Conservation (phyloP, 495 filamentous ascomycete genomes). For the Daldinia concentrica region DNA sequence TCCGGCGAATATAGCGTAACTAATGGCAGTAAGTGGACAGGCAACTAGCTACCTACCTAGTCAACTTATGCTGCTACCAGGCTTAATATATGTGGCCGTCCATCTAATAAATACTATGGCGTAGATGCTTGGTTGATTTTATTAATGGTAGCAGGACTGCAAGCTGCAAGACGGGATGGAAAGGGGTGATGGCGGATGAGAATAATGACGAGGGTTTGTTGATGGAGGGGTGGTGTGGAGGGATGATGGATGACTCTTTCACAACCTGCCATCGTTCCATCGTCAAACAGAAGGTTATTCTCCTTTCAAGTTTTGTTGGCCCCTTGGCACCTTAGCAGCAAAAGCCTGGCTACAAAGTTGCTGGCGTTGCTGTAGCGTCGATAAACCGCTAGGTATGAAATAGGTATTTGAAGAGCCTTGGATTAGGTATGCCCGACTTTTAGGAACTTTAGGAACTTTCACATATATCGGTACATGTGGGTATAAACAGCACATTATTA, state of each 20-base stretch:
- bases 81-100: conserved; percentile 22
- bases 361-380: background rate
- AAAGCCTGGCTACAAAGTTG: background rate
- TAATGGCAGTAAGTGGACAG: background rate
- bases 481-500: too few relatives aligned
- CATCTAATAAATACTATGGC: conserved; percentile 20
- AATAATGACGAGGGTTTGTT: conserved; percentile 9
- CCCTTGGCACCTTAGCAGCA: conserved; percentile 13
- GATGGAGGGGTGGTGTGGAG: conserved; percentile 9
- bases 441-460: too few relatives aligned
- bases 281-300: conserved; percentile 17
- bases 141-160: conserved; percentile 11
- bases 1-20: background rate
- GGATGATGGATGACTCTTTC: conserved; percentile 30
- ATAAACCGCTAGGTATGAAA: background rate
- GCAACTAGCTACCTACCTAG: background rate
- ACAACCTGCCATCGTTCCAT: conserved; percentile 24
- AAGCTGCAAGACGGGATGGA: conserved; percentile 18
- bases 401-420: too few relatives aligned
- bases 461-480: too few relatives aligned
- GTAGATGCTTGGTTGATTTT: conserved; percentile 19
- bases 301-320: conserved; percentile 24
- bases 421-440: too few relatives aligned
- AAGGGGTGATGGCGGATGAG: conserved; percentile 3
- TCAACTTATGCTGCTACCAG: conserved; percentile 13